phyloP scores from a whole-genome alignment of 1,139 yeast species.

The Candida glucosophila region DNA sequence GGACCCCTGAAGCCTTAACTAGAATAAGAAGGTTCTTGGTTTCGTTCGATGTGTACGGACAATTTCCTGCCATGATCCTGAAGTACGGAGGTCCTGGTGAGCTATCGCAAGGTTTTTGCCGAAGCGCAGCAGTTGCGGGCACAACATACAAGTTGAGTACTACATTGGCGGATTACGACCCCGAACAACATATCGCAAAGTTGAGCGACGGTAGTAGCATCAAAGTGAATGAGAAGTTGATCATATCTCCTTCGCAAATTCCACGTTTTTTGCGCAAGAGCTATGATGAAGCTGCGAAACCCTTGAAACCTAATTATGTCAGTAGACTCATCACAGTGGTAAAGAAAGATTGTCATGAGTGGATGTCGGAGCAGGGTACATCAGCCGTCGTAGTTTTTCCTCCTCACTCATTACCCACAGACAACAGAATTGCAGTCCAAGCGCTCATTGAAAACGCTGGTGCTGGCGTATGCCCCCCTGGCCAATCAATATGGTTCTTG shows the following conservation, averaged over 20 bases:
- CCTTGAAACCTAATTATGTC: slow-evolving; percentile 39
- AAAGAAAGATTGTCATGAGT: slow-evolving; percentile 78
- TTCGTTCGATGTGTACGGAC: slow-evolving; percentile 90
- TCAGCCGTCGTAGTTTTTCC: slow-evolving; percentile 91
- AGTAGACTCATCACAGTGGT: slow-evolving; percentile 78
- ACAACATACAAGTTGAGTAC: slow-evolving; percentile 84
- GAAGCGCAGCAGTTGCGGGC: slow-evolving; percentile 98
- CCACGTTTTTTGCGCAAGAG: slow-evolving; percentile 38
- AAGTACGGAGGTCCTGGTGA: slow-evolving; percentile 97
- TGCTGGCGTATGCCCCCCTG: slow-evolving; percentile 82
- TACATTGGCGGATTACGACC: slow-evolving; percentile 54
- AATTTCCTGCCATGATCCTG: slow-evolving; percentile 85
- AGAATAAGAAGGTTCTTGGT: slow-evolving; percentile 75
- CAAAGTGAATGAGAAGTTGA: slow-evolving; percentile 66
- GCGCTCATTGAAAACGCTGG: slow-evolving; percentile 85
- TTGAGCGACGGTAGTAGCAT: slow-evolving; percentile 73
- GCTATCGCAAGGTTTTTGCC: slow-evolving; percentile 90
- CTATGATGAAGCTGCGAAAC: slow-evolving; percentile 27
- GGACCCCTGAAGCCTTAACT: slow-evolving; percentile 66
- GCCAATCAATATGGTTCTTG: slow-evolving; percentile 85
- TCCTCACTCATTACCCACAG: slow-evolving; percentile 65
- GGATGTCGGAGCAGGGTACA: slow-evolving; percentile 81
- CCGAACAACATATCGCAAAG: slow-evolving; percentile 53
- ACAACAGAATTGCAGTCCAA: slow-evolving; percentile 70
- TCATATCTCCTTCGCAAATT: slow-evolving; percentile 65